Percentiles rank a stretch among this genome's conserved stretches.
phyloP scores from a whole-genome alignment of 2,329 filamentous ascomycete genomes.

The Catunica adiposa region DNA sequence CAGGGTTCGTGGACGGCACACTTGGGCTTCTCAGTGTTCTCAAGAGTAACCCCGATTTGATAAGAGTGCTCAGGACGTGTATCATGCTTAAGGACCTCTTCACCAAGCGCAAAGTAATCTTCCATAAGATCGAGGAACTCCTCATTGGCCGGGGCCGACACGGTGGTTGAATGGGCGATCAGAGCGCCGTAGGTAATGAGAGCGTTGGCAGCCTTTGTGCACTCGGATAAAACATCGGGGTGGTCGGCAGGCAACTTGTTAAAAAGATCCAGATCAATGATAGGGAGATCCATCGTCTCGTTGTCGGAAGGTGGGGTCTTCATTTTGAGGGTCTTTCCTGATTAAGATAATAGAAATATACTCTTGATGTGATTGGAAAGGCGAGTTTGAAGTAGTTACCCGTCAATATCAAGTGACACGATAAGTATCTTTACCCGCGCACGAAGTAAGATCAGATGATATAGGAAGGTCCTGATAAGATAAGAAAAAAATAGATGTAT shows the following conservation, averaged over 20 bases:
- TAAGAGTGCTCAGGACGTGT: conserved; percentile 42
- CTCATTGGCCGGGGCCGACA: conserved; percentile 37
- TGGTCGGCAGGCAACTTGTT: conserved; percentile 28
- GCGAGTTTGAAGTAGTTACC: neutral
- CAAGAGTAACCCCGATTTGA: conserved; percentile 45
- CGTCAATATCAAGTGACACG: neutral
- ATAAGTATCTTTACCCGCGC: neutral
- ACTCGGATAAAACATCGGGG: conserved; percentile 32
- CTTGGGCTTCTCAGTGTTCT: conserved; percentile 47
- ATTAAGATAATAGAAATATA: neutral
- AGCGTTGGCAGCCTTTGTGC: conserved; percentile 35
- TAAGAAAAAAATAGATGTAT: neutral
- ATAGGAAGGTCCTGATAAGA: neutral
- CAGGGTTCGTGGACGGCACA: conserved; percentile 47
- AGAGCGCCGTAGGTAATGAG: conserved; percentile 44
- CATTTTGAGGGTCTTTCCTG: neutral
- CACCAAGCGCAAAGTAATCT: conserved; percentile 45
- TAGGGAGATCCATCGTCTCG: conserved; percentile 37
- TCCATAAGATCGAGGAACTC: conserved; percentile 45
- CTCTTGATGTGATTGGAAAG: no score
- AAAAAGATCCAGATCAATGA: conserved; percentile 43
- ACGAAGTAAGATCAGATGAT: neutral
- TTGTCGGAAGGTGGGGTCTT: neutral
- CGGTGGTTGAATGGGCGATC: conserved; percentile 42
- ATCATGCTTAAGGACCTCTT: conserved; percentile 29